Evolutionary conservation across 208 protist genomes (phyloP), one percentile per base, ranked within the genome.

Genomic region (Herpetomonas muscarum): DNA sequence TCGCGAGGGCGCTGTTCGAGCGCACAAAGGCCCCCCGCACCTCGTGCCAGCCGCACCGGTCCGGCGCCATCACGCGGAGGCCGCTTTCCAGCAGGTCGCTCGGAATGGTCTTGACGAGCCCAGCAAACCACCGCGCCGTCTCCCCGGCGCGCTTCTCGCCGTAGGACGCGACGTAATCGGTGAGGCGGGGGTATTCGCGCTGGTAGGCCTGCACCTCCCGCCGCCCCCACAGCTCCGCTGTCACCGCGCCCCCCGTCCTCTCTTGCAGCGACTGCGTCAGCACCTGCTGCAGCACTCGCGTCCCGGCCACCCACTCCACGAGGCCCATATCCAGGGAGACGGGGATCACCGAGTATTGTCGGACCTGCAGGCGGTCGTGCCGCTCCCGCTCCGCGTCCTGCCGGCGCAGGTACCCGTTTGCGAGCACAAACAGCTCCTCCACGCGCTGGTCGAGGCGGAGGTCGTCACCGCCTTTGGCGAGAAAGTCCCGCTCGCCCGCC

Each of bases 381-480:
- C 19, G 15, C 17, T 37, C 44, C 21, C 6, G 22, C 26, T 42
- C 13, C 37, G 45, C 56, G 36, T 7, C 45, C 60, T 32, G 70
- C 58, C 19, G 53, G 36, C n/a, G 58, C 29, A 64, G 69, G 21
- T 89, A 73, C 28, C 64, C 36, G 73, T 98, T 98, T 53, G 97
- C 91, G 22, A 90, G 45, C 5, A 21, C 31, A 56, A 98, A 97
- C 3, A 98, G 30, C 57, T 97, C 84, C 70, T 98, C 69, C 19
- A 98, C 63, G 42, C 96, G 77, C 77, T 98, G 90, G 67, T 98
- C 96, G 19, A 90, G 67, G 5, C 96, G 79, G 5, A 98, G 53
- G 73, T 98, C 96, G 59, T 98, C 94, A 31, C 93, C 93, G 46
- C 92, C 94, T 68, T 98, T 98, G 34, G 97, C 89, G 0, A 98